Evolutionary conservation across 441 rosid genomes (phyloP).

Genomic region (Populus hybrid): DNA sequence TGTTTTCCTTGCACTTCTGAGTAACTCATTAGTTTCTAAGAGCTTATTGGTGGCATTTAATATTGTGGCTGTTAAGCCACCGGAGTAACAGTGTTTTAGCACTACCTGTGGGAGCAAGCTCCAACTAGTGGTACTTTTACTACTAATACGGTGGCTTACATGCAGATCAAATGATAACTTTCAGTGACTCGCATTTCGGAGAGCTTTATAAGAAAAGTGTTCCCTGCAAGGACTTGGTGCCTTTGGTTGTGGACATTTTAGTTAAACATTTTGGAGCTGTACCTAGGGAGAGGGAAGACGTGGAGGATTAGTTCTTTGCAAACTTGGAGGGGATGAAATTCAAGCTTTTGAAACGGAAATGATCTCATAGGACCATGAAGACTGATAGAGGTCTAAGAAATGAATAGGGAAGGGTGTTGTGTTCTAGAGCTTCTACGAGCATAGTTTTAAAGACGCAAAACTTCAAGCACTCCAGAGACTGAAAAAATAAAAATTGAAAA

Average conservation of each 20-base stretch:
- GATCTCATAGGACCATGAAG: not conserved
- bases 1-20: no score
- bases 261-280: constrained; percentile 78
- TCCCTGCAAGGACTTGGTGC: constrained; percentile 80
- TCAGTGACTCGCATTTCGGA: constrained; percentile 77
- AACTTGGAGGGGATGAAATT: not conserved
- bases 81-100: no score
- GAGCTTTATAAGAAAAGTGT: constrained; percentile 64
- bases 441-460: not conserved
- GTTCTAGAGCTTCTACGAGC: not conserved
- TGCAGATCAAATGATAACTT: no score
- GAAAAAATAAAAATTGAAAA: not conserved
- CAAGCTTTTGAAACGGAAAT: constrained; percentile 2
- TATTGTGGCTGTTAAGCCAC: no score
- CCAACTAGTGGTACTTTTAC: no score
- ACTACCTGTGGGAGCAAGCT: no score
- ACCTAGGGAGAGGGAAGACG: constrained; percentile 78
- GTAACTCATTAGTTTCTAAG: no score
- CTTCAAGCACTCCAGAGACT: not conserved
- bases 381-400: not conserved
- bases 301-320: constrained; percentile 45
- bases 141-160: no score
- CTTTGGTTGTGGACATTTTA: constrained; percentile 71
- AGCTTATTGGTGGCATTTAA: no score
- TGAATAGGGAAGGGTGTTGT: not conserved